phyloP scores from a whole-genome alignment of 768 basidiomycete species.

The Suillus fuscotomentosus region DNA sequence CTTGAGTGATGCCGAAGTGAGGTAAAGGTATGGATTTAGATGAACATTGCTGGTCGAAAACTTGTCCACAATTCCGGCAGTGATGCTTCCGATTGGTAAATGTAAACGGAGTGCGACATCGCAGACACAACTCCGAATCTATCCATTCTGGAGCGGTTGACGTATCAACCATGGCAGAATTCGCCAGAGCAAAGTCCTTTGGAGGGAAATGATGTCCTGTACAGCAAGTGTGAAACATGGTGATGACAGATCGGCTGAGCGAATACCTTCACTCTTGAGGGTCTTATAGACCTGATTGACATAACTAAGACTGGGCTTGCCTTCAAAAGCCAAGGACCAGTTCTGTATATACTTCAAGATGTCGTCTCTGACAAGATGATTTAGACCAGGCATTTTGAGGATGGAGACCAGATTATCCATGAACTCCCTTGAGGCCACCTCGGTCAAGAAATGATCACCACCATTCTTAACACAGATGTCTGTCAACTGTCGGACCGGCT shows the following conservation, averaged over 20 bases:
- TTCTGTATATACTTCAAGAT: conserved; percentile 84
- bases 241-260: not conserved
- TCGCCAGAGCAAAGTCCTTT: conserved; percentile 64
- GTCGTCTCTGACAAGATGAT: conserved; percentile 79
- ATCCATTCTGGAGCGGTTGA: conserved; percentile 96
- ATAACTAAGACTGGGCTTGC: conserved; percentile 71
- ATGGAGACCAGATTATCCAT: conserved; percentile 92
- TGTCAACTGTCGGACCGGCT: conserved; percentile 55
- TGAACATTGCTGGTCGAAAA: conserved; percentile 94
- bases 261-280: conserved; percentile 68
- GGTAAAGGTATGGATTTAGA: conserved; percentile 82
- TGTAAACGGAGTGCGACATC: conserved; percentile 86
- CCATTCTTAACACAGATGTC: conserved; percentile 97
- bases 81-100: conserved; percentile 99
- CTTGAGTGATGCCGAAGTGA: conserved; percentile 89
- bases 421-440: conserved; percentile 87
- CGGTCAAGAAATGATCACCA: conserved; percentile 84
- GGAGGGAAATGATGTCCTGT: conserved; percentile 85
- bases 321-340: conserved; percentile 90
- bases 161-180: conserved; percentile 87
- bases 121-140: conserved; percentile 91
- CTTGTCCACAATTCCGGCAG: conserved; percentile 95
- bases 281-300: conserved; percentile 79
- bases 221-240: not conserved
- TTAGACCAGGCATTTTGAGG: conserved; percentile 73